Percentiles rank a stretch among this genome's conserved stretches.
Evolutionary conservation across 2,329 filamentous ascomycete genomes (phyloP).

Genomic region (Sclerotinia borealis): DNA sequence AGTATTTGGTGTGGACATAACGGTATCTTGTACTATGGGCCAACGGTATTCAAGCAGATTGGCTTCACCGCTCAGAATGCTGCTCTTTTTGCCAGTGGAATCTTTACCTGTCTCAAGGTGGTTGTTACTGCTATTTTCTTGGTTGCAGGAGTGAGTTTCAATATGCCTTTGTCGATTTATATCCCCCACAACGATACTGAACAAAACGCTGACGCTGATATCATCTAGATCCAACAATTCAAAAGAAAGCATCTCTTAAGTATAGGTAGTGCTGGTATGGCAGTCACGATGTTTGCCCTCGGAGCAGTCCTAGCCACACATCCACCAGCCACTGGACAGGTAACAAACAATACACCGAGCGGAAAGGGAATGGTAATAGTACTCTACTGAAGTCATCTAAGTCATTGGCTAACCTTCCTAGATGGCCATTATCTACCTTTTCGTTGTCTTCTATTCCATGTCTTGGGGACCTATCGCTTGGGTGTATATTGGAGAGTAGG

Average conservation of each 20-base stretch:
- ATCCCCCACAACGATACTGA: background rate
- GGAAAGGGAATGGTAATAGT: slow-evolving; percentile 1
- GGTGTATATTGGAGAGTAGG: slow-evolving; percentile 9
- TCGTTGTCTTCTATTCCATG: slow-evolving; percentile 9
- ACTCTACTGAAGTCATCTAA: background rate
- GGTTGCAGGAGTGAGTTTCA: background rate
- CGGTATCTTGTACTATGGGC: slow-evolving; percentile 8
- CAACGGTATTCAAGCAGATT: slow-evolving; percentile 15
- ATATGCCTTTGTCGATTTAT: background rate
- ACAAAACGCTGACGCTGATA: background rate
- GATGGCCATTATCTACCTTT: slow-evolving; percentile 10
- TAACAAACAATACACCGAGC: slow-evolving; percentile 4
- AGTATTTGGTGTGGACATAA: slow-evolving; percentile 7
- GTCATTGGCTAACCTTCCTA: background rate
- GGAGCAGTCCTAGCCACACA: slow-evolving; percentile 6
- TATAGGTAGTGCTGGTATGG: slow-evolving; percentile 5
- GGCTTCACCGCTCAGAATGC: slow-evolving; percentile 16
- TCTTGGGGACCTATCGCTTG: slow-evolving; percentile 4
- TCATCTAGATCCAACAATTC: slow-evolving; percentile 6
- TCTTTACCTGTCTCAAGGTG: slow-evolving; percentile 17
- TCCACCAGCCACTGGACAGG: background rate
- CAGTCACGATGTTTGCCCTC: slow-evolving; percentile 5
- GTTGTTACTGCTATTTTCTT: slow-evolving; percentile 12
- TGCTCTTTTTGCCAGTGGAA: slow-evolving; percentile 16
- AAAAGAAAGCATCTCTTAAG: background rate